These are phyloP conservation scores for Sugiyamaella floridensis DNA, from an alignment of 805 yeast genomes.

Conservation along the genomic window DNA sequence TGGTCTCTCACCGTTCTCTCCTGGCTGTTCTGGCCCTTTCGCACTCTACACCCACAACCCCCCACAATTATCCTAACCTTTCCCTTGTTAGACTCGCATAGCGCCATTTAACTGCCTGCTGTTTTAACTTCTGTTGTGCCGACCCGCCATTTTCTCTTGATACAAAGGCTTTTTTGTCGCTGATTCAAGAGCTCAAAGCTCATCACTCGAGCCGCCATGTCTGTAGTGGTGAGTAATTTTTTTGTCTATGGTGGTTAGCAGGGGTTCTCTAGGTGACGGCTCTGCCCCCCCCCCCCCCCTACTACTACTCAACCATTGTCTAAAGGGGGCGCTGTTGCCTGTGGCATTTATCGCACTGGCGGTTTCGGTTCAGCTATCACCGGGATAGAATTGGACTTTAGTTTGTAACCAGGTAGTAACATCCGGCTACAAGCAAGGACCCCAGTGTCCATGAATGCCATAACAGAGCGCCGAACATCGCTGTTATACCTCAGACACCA, in stretches of 20 bases:
- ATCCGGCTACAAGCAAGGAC: too few relatives aligned
- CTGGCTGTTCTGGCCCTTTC: not conserved
- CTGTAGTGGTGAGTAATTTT: not conserved
- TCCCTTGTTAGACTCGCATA: not conserved
- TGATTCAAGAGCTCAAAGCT: not conserved
- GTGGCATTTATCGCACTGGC: too few relatives aligned
- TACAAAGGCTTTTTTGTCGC: too few relatives aligned
- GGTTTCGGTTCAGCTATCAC: too few relatives aligned
- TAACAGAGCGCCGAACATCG: too few relatives aligned
- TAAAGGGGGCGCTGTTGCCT: too few relatives aligned
- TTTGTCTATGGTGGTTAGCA: not conserved
- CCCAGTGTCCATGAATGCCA: too few relatives aligned
- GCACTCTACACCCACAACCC: not conserved
- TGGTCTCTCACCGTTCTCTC: not conserved
- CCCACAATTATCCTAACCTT: not conserved
- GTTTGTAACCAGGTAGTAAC: not conserved
- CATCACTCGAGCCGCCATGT: not conserved
- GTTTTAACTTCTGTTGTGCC: not conserved
- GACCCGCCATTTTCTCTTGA: not conserved
- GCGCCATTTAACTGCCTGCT: not conserved
- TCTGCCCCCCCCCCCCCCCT: too few relatives aligned
- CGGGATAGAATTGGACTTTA: not conserved
- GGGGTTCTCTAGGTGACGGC: not conserved
- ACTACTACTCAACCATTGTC: too few relatives aligned
- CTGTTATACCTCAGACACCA: not conserved